phyloP scores from a whole-genome alignment of 2,329 filamentous ascomycete species.

The Lachnellula cervina region DNA sequence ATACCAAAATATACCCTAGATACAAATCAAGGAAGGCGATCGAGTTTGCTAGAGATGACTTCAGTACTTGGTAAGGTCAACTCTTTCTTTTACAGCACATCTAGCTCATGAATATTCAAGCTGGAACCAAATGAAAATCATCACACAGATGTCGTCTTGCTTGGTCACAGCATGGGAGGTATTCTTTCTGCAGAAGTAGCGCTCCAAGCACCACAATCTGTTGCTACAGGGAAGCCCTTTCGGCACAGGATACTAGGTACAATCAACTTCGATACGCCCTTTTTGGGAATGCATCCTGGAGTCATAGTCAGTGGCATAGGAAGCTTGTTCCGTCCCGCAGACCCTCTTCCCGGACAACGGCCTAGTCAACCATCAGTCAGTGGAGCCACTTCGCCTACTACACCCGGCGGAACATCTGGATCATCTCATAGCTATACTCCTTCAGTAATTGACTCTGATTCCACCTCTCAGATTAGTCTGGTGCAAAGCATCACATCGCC shows the following conservation, averaged over 20 bases:
- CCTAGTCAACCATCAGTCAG: slow-evolving; percentile 10
- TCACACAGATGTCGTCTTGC: slow-evolving; percentile 71
- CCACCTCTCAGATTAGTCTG: slow-evolving; percentile 19
- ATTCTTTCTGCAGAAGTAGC: slow-evolving; percentile 75
- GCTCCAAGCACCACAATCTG: slow-evolving; percentile 42
- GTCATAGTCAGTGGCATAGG: slow-evolving; percentile 77
- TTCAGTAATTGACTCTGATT: slow-evolving; percentile 18
- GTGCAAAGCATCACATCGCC: slow-evolving; percentile 25
- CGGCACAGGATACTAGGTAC: slow-evolving; percentile 75
- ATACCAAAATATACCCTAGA: slow-evolving; percentile 79
- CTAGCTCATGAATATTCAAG: slow-evolving; percentile 32
- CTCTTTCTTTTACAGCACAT: not conserved
- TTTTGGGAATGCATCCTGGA: slow-evolving; percentile 83
- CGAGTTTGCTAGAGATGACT: slow-evolving; percentile 71
- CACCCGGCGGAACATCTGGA: slow-evolving; percentile 13
- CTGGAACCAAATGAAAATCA: slow-evolving; percentile 69
- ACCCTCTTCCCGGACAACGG: slow-evolving; percentile 24
- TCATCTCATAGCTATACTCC: slow-evolving; percentile 19
- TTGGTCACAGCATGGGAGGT: slow-evolving; percentile 89
- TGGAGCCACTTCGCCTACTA: slow-evolving; percentile 16
- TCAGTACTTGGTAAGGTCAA: slow-evolving; percentile 63
- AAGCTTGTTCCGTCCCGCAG: slow-evolving; percentile 62
- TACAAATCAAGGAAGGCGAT: slow-evolving; percentile 73
- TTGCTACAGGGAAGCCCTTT: slow-evolving; percentile 38
- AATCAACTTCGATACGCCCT: slow-evolving; percentile 79